Conservation (phyloP, 768 basidiomycete genomes). For the Tubosaeta sp. region DNA sequence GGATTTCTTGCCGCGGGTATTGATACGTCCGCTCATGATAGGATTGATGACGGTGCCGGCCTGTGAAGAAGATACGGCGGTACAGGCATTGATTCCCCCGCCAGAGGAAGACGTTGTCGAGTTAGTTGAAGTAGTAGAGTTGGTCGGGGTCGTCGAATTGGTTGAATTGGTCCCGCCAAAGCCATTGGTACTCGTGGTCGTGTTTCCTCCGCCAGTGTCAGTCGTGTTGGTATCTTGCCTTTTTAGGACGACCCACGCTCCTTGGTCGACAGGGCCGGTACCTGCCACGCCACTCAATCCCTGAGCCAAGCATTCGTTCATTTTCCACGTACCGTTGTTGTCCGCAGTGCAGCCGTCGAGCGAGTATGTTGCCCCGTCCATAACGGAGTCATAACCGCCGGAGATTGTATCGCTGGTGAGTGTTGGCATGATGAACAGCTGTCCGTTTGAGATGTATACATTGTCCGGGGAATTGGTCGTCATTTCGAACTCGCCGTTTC, state of each 20-base stretch:
- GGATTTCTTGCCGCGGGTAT: constrained; percentile 43
- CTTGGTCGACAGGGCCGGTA: constrained; percentile 14
- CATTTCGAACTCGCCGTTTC: constrained; percentile 56
- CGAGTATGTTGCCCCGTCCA: constrained; percentile 36
- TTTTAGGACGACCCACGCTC: constrained; percentile 26
- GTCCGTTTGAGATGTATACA: constrained; percentile 43
- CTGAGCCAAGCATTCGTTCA: too few relatives aligned
- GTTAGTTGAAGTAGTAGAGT: constrained; percentile 24
- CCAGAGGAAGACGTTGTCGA: constrained; percentile 21
- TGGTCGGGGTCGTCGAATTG: constrained; percentile 17
- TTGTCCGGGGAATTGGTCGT: constrained; percentile 39
- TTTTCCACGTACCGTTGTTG: neutral
- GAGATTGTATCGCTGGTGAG: constrained; percentile 48
- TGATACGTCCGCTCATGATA: constrained; percentile 50
- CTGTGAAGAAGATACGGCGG: constrained; percentile 37
- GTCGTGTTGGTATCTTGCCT: constrained; percentile 20
- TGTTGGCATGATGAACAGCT: constrained; percentile 58
- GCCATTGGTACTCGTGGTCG: neutral
- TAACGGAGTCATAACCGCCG: constrained; percentile 33
- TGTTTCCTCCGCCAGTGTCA: neutral
- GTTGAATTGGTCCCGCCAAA: constrained; percentile 3
- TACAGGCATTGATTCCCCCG: constrained; percentile 32
- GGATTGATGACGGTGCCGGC: constrained; percentile 44
- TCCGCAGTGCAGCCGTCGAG: constrained; percentile 35
- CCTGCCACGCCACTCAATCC: neutral